A percentile compares a stretch with the other conserved stretches of the same genome.
phyloP scores from a whole-genome alignment of 2,329 filamentous ascomycete species.

The Acrocalymma vagum region DNA sequence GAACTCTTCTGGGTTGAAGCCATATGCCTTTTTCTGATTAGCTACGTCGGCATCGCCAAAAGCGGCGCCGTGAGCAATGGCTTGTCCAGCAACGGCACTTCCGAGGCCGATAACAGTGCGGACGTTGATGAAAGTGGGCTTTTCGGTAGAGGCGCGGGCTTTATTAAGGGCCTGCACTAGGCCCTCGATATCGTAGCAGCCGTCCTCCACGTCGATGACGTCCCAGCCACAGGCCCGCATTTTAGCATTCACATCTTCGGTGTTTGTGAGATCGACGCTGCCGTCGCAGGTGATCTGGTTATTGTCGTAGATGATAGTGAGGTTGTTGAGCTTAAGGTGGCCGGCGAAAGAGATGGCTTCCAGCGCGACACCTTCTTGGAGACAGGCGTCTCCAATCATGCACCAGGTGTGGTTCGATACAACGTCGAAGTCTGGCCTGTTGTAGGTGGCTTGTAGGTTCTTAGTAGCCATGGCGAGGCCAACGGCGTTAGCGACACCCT shows the following conservation, averaged over 20 bases:
- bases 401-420: conserved; percentile 64
- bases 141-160: conserved; percentile 54
- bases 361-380: conserved; percentile 66
- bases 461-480: conserved; percentile 62
- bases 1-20: conserved; percentile 59
- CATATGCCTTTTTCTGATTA: conserved; percentile 61
- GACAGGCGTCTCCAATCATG: conserved; percentile 65
- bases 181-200: conserved; percentile 59
- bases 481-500: conserved; percentile 66
- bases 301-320: conserved; percentile 68
- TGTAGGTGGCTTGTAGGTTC: conserved; percentile 68
- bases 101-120: conserved; percentile 65
- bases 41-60: conserved; percentile 64
- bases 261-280: conserved; percentile 62
- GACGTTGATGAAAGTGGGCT: conserved; percentile 67
- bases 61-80: conserved; percentile 66
- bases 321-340: conserved; percentile 64
- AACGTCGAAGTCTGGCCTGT: conserved; percentile 56
- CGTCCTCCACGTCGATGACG: conserved; percentile 63
- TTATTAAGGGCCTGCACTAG: conserved; percentile 58
- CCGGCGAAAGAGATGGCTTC: conserved; percentile 67
- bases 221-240: conserved; percentile 66
- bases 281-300: conserved; percentile 69
- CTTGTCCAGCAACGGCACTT: conserved; percentile 55
- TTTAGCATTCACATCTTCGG: conserved; percentile 66